Evolutionary conservation across 352 stramenopile species (phyloP).

Genomic region (Pythium sp.): DNA sequence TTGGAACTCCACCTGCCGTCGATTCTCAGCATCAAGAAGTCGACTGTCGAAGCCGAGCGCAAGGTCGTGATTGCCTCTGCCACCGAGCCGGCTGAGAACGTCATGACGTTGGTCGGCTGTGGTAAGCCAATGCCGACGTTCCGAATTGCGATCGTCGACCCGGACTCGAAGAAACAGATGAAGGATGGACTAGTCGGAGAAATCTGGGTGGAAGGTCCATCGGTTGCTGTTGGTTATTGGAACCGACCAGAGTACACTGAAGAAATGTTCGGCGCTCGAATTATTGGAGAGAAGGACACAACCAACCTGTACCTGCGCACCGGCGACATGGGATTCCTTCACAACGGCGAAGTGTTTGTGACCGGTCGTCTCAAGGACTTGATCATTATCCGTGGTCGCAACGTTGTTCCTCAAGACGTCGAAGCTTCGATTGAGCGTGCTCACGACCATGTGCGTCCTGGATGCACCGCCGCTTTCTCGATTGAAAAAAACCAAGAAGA

Average conservation of each 20-base stretch:
- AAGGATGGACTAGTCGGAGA: conserved; percentile 80
- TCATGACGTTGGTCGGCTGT: conserved; percentile 74
- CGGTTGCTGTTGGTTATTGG: conserved; percentile 71
- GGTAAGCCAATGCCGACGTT: conserved; percentile 80
- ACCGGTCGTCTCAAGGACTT: conserved; percentile 77
- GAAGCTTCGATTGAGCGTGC: conserved; percentile 65
- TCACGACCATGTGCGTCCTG: conserved; percentile 65
- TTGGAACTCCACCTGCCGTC: conserved; percentile 45
- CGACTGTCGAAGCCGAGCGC: conserved; percentile 51
- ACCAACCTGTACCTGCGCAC: conserved; percentile 52
- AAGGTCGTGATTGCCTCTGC: conserved; percentile 35
- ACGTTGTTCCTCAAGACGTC: conserved; percentile 75
- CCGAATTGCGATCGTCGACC: conserved; percentile 61
- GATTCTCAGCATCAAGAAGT: conserved; percentile 67
- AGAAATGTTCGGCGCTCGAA: conserved; percentile 59
- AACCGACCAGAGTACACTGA: conserved; percentile 64
- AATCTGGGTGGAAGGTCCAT: conserved; percentile 91
- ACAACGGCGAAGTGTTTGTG: conserved; percentile 67
- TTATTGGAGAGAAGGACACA: conserved; percentile 40
- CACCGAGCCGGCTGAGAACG: conserved; percentile 29
- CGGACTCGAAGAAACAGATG: conserved; percentile 45
- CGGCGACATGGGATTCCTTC: conserved; percentile 76
- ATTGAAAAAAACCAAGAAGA: conserved; percentile 80
- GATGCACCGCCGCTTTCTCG: conserved; percentile 75
- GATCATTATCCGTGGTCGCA: conserved; percentile 83